Evolutionary conservation across 345 rosid genomes (phyloP), one percentile per base, ranked within the genome.

Genomic region (Aethionema arabicum): DNA sequence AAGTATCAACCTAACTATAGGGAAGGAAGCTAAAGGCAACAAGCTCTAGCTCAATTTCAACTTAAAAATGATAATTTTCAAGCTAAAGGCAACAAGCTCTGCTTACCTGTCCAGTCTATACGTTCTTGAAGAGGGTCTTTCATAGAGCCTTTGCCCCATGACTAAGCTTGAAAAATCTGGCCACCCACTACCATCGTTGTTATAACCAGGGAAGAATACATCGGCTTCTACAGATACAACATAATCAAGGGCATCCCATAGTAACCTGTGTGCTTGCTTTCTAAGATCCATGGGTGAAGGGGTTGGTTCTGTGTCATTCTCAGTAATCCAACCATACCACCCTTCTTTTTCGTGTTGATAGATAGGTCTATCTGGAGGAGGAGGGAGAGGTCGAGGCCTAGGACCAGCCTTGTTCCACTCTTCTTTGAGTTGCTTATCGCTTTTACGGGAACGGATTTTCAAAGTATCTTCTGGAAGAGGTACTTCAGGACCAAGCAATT

Each of bases 211-310:
- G 65, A 88, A 80, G 75, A 82, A 95, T 21, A 86, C 93, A 79
- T 95, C 98, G 10, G 99, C 97, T 74, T 90, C 93, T 36, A 86
- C 79, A 43, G 98, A 88, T 29, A 95, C 80, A 14, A 81, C 75
- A 76, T 80, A 93, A 77, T 95, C 99, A 77, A 95, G 95, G 39
- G 99, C 96, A 79, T 87, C 95, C 96, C 92, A 90, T 55, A 95
- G 72, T 70, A 95, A 79, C 69, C 89, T 81, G 71, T 90, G 99
- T 0, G 96, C 99, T 79, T 82, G 89, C 71, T 67, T 78, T 75
- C 95, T 85, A 73, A 84, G 83, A 83, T 88, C 90, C 47, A 73
- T 59, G 41, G 83, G 85, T 48, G 93, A 83, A 65, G 87, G 96
- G 35, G 65, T 80, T 64, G 99, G 98, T 79, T 95, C 96, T 37